Evolutionary conservation across 306 rosid genomes (phyloP).

Genomic region (Acacia melanoxylon): DNA sequence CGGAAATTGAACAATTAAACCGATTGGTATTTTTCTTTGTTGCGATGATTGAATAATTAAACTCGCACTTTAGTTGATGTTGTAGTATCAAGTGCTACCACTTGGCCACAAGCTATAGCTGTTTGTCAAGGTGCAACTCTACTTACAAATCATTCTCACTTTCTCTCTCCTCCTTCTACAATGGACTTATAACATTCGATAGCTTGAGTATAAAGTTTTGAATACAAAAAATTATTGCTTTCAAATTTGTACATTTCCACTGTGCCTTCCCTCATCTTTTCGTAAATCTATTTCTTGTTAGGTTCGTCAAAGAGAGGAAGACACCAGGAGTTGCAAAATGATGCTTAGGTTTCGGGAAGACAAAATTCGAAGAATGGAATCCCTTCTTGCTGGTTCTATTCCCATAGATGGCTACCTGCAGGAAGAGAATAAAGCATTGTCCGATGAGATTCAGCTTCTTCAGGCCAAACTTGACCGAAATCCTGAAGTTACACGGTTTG

Average conservation of each 20-base stretch:
- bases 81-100: too few relatives aligned
- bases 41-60: neutral
- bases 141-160: too few relatives aligned
- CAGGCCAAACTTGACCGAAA: slow-evolving; percentile 79
- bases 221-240: slow-evolving; percentile 8
- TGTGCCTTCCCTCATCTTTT: slow-evolving; percentile 19
- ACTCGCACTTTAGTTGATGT: neutral
- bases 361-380: slow-evolving; percentile 82
- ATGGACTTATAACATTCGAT: too few relatives aligned
- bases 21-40: slow-evolving; percentile 60
- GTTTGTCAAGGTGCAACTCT: too few relatives aligned
- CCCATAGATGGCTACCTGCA: slow-evolving; percentile 57
- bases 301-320: slow-evolving; percentile 98
- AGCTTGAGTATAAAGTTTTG: too few relatives aligned
- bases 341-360: slow-evolving; percentile 97
- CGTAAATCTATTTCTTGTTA: slow-evolving; percentile 35
- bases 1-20: slow-evolving; percentile 84
- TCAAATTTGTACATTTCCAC: slow-evolving; percentile 25
- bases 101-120: too few relatives aligned
- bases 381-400: slow-evolving; percentile 61
- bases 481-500: slow-evolving; percentile 97
- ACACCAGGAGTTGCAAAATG: slow-evolving; percentile 86
- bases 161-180: too few relatives aligned
- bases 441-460: slow-evolving; percentile 83
- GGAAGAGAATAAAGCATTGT: slow-evolving; percentile 75